Base-by-base conservation (phyloP, 108 stramenopile species). In the Cyclotella sp. region DNA sequence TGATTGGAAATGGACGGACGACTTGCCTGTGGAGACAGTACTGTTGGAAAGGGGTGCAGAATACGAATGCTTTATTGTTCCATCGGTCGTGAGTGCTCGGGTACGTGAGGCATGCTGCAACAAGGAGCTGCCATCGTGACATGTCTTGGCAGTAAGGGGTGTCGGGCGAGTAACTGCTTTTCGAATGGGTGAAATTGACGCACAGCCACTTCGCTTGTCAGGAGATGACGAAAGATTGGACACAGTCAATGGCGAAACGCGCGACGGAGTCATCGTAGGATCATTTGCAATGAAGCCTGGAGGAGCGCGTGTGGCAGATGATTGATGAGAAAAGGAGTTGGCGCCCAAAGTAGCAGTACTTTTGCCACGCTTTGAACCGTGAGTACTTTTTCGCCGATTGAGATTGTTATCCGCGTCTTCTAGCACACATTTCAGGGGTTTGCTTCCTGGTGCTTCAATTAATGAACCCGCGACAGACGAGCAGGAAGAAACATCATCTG, bases 391-490 rank as follows among this genome's bases (percentile, higher is more conserved):
- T 75, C 24, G 63, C 30, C 51, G 43, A 26, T 18, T 75, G 19
- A 18, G 24, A 39, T 59, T 55, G 34, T 39, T 57, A 51, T 64
- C 53, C 2, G 49, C 24, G 1, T 47, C 64, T 5, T 19, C 64
- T 15, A 19, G 19, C 21, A 13, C n/a, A 44, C 15, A 14, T 27
- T 47, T 54, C 34, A 40, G n/a, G 15, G 42, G 61, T 64, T 75
- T 64, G 0, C 26, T 27, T 19, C 63, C 73, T 21, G 51, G 54
- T 54, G 34, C 54, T 41, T 65, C 64, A 22, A 57, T 42, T n/a
- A 57, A 43, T 40, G 73, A 75, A 21, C 73, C 73, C 21, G 73
- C 41, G 39, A 75, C 54, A 14, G 73, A 75, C 28, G 73, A 75
- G 0, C 63, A 63, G 18, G 63, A 57, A 55, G 73, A 75, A 0